Evolutionary conservation across 768 basidiomycete genomes (phyloP).

Genomic region (Agaricus blazei): DNA sequence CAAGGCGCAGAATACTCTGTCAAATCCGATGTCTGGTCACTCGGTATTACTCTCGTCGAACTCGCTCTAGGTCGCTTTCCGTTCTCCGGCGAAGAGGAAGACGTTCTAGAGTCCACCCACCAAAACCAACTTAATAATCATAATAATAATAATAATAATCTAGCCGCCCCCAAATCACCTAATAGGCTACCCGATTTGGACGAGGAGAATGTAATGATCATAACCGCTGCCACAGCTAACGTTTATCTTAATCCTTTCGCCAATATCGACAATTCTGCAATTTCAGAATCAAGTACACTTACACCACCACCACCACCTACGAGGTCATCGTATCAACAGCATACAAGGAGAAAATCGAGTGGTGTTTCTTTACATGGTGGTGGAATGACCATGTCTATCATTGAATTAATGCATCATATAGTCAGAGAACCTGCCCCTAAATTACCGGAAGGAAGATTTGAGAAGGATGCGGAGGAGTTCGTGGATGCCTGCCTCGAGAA

Average conservation of each 20-base stretch:
- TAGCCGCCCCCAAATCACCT: neutral
- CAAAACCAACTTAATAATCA: too few relatives aligned
- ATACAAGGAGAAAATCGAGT: slow-evolving; percentile 47
- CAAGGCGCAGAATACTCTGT: slow-evolving; percentile 98
- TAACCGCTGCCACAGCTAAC: slow-evolving; percentile 43
- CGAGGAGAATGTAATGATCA: slow-evolving; percentile 40
- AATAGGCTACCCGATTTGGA: slow-evolving; percentile 53
- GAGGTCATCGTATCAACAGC: slow-evolving; percentile 17
- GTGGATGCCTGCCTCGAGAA: slow-evolving; percentile 89
- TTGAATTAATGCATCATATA: slow-evolving; percentile 96
- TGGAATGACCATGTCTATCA: slow-evolving; percentile 95
- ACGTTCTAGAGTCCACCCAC: neutral
- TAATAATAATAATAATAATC: too few relatives aligned
- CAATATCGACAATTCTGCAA: neutral
- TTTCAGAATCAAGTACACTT: neutral
- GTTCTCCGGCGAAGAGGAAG: slow-evolving; percentile 70
- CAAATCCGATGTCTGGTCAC: slow-evolving; percentile 98
- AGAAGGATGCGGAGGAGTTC: slow-evolving; percentile 73
- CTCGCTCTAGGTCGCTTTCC: slow-evolving; percentile 97
- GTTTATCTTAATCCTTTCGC: slow-evolving; percentile 29
- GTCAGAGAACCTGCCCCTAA: slow-evolving; percentile 96
- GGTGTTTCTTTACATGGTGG: slow-evolving; percentile 83
- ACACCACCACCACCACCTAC: neutral
- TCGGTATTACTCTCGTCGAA: slow-evolving; percentile 95
- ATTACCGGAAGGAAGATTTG: slow-evolving; percentile 62